phyloP scores from a whole-genome alignment of 2,329 filamentous ascomycete species.

The Neonectria magnoliae region DNA sequence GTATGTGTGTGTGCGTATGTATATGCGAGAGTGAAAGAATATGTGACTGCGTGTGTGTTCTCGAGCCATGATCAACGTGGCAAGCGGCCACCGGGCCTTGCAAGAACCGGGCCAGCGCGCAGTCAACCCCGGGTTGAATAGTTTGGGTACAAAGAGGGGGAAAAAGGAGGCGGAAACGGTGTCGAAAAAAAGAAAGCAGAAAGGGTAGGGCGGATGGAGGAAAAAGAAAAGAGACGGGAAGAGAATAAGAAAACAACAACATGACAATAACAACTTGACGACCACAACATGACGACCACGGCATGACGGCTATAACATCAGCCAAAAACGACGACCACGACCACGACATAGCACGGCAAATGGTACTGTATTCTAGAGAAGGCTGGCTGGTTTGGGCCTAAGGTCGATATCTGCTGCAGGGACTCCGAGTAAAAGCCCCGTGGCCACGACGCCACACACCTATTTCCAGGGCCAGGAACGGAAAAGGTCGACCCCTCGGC shows the following conservation, averaged over 20 bases:
- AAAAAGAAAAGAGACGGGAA: background rate
- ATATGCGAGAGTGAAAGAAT: background rate
- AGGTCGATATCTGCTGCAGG: constrained; percentile 8
- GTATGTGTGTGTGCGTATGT: background rate
- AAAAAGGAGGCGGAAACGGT: background rate
- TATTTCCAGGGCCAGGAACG: constrained; percentile 36
- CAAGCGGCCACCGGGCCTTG: constrained; percentile 41
- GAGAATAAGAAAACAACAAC: background rate
- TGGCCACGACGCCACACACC: constrained; percentile 7
- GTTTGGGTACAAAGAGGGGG: constrained; percentile 7
- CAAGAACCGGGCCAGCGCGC: constrained; percentile 32
- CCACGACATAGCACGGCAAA: background rate
- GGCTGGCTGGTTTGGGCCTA: constrained; percentile 1
- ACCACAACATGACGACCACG: too few relatives aligned
- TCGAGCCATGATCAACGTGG: constrained; percentile 48
- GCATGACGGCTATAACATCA: too few relatives aligned
- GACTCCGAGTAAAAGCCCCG: background rate
- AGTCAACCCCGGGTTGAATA: constrained; percentile 6
- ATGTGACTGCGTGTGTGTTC: constrained; percentile 16
- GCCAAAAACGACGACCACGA: too few relatives aligned
- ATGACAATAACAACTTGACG: constrained; percentile 1
- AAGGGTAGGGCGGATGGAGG: background rate
- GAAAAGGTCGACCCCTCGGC: constrained; percentile 23
- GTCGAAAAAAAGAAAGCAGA: background rate
- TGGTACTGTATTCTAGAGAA: background rate